These are phyloP conservation scores for Plenodomus lindquistii DNA, from an alignment of 2,329 filamentous ascomycete genomes.

Conservation along the genomic window DNA sequence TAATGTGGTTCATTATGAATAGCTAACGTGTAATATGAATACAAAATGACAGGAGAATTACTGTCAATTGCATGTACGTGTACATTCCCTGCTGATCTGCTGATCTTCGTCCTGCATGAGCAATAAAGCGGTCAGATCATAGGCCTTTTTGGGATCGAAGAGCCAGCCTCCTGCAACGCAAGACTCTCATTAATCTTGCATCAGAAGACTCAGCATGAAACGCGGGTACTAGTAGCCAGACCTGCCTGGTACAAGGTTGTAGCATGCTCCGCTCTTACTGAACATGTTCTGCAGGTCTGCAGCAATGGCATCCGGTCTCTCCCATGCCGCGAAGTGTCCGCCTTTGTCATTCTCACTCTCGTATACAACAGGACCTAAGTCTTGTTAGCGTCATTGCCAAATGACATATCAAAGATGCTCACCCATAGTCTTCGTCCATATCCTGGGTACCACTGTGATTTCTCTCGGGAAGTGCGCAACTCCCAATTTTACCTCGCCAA, in stretches of 20 bases:
- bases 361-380: slow-evolving; percentile 56
- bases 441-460: slow-evolving; percentile 56
- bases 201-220: background rate
- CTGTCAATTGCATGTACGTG: no score
- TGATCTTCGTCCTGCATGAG: no score
- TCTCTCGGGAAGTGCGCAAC: slow-evolving; percentile 64
- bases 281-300: slow-evolving; percentile 63
- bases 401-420: slow-evolving; percentile 1
- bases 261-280: slow-evolving; percentile 49
- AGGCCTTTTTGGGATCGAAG: no score
- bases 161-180: no score
- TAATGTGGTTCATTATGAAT: no score
- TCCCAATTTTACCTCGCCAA: slow-evolving; percentile 55
- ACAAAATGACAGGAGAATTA: no score
- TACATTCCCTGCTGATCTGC: no score
- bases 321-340: slow-evolving; percentile 66
- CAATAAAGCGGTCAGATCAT: no score
- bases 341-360: slow-evolving; percentile 56
- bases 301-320: slow-evolving; percentile 58
- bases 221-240: slow-evolving; percentile 22
- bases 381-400: background rate
- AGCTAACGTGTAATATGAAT: no score
- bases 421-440: slow-evolving; percentile 63
- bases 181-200: background rate
- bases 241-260: slow-evolving; percentile 38